phyloP scores from a whole-genome alignment of 345 rosid genomes.

The Dipteronia sinensis region DNA sequence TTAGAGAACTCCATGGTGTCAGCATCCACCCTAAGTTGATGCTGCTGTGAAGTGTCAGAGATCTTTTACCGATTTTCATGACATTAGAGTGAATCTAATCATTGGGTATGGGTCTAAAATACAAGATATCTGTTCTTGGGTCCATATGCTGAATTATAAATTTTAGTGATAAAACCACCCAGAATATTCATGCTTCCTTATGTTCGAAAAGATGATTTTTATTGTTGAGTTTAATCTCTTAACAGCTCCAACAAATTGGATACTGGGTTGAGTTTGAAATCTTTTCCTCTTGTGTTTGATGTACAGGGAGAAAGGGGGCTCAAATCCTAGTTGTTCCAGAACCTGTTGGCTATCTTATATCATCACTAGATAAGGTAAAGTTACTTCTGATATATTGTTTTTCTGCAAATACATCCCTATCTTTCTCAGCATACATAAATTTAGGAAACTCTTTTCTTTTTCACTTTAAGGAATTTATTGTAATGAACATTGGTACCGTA shows the following conservation, averaged over 20 bases:
- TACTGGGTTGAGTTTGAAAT: not conserved
- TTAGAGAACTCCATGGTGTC: too few relatives aligned
- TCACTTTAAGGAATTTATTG: not conserved
- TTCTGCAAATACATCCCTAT: not conserved
- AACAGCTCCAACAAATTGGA: not conserved
- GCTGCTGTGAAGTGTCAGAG: not conserved
- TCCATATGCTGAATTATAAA: not conserved
- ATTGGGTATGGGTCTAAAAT: not conserved
- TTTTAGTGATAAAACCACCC: too few relatives aligned
- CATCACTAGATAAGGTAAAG: conserved; percentile 78
- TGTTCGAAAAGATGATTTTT: not conserved
- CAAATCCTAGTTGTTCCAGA: conserved; percentile 79
- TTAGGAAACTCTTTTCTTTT: not conserved
- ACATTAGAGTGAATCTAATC: not conserved
- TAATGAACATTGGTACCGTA: not conserved
- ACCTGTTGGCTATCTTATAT: too few relatives aligned
- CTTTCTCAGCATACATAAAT: not conserved
- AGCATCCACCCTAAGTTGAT: not conserved
- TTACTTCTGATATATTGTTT: conserved; percentile 14
- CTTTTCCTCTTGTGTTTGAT: conserved; percentile 17
- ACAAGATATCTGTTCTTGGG: too few relatives aligned
- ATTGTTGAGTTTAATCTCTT: not conserved
- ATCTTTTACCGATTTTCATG: not conserved
- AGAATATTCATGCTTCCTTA: not conserved
- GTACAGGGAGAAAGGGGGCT: conserved; percentile 83